A percentile compares a stretch with the other conserved stretches of the same genome.
Evolutionary conservation across 176 grass and related monocot genomes (phyloP).

Genomic region (Musa beccarii): DNA sequence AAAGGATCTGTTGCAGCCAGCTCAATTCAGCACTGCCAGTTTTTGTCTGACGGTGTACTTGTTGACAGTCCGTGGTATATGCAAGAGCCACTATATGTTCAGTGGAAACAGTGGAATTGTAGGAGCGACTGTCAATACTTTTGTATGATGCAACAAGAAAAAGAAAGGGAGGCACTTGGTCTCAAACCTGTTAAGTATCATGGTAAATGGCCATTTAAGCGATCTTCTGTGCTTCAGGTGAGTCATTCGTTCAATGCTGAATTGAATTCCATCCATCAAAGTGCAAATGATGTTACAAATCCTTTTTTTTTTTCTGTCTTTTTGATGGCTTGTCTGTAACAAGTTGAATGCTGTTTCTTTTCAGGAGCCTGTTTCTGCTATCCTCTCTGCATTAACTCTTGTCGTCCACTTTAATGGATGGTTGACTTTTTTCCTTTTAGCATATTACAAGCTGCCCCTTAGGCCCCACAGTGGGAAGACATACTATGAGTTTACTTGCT

Average conservation of each 20-base stretch:
- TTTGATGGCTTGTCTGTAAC: not conserved
- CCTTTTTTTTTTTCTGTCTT: not conserved
- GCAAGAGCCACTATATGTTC: conserved; percentile 69
- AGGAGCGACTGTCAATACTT: conserved; percentile 79
- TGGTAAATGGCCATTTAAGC: conserved; percentile 81
- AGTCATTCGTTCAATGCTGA: not conserved
- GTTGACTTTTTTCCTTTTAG: conserved; percentile 77
- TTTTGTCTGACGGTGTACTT: conserved; percentile 36
- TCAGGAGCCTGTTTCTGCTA: conserved; percentile 75
- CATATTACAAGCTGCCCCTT: conserved; percentile 71
- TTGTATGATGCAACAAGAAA: conserved; percentile 83
- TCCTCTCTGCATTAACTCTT: conserved; percentile 72
- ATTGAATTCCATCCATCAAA: not conserved
- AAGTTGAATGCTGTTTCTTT: not conserved
- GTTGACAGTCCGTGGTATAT: conserved; percentile 56
- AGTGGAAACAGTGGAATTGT: conserved; percentile 97
- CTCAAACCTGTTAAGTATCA: conserved; percentile 74
- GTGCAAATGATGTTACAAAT: not conserved
- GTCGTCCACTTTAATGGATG: conserved; percentile 82
- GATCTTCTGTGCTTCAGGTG: conserved; percentile 83
- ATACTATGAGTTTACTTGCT: conserved; percentile 79
- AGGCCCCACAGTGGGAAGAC: conserved; percentile 54
- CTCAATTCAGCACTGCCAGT: conserved; percentile 46
- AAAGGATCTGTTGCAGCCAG: conserved; percentile 54
- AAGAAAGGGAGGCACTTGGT: conserved; percentile 49